Percentiles rank a stretch among this genome's conserved stretches.
phyloP scores from a whole-genome alignment of 352 stramenopile genomes.

The Pythium monospermum region DNA sequence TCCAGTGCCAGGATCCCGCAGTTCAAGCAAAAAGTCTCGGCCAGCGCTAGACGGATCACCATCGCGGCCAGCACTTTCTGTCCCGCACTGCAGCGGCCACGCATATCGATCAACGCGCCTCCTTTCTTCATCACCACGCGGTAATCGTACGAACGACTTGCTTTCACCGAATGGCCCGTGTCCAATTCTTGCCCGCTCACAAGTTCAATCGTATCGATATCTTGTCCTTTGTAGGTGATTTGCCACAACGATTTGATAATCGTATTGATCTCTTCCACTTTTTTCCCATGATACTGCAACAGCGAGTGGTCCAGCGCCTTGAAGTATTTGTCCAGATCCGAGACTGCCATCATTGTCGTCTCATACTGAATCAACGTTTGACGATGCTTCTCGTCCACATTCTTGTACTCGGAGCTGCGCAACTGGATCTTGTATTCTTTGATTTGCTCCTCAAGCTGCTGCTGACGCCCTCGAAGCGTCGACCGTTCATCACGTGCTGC shows the following conservation, averaged over 20 bases:
- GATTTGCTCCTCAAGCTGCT: constrained; percentile 49
- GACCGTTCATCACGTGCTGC: constrained; percentile 31
- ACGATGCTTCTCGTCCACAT: constrained; percentile 93
- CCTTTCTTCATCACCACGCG: constrained; percentile 99
- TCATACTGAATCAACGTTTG: constrained; percentile 94
- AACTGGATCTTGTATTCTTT: constrained; percentile 62
- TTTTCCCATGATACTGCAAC: constrained; percentile 96
- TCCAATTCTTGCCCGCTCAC: constrained; percentile 90
- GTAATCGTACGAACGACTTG: constrained; percentile 96
- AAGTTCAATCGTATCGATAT: constrained; percentile 99
- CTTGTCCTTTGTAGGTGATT: constrained; percentile 98
- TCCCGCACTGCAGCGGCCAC: constrained; percentile 97
- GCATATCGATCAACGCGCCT: constrained; percentile 96
- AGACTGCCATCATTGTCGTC: constrained; percentile 94
- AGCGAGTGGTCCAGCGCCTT: constrained; percentile 94
- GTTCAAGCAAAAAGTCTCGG: constrained; percentile 98
- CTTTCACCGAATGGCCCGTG: constrained; percentile 26
- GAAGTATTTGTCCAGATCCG: constrained; percentile 98
- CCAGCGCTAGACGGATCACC: constrained; percentile 96
- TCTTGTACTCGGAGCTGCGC: constrained; percentile 71
- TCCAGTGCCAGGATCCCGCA: constrained; percentile 98
- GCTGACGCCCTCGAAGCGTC: constrained; percentile 41
- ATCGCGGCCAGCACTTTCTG: constrained; percentile 96
- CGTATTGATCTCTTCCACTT: constrained; percentile 99
- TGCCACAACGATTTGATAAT: constrained; percentile 98